Base-by-base conservation (phyloP, 1,284 basidiomycete genomes). In the Ceratobasidium sp. region DNA sequence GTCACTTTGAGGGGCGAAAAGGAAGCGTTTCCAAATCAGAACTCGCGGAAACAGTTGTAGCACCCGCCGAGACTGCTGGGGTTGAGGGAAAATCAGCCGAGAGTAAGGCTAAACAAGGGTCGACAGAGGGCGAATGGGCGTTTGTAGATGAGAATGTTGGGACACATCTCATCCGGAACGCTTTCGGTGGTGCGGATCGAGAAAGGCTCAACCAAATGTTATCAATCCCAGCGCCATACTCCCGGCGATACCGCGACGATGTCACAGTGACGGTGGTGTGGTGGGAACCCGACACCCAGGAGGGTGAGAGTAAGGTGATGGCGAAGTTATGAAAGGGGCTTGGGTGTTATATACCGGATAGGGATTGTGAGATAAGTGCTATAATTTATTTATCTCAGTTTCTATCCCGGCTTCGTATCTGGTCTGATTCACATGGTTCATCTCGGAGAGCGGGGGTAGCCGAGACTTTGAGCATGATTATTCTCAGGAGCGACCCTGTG, bases 121-220 rank as follows among this genome's bases (percentile, higher is more conserved):
- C 82, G 83, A 15, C 79, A 87, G 59, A 90, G 89, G 84, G 83
- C 10, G 86, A 87, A 23, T 97, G 95, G 94, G 89, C 91, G 15
- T 98, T 96, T 83, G 90, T 90, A 79, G 97, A 99, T 83, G 91
- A 91, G 46, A 96, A 98, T 83, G 86, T 96, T 74, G 91, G 94
- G 73, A 93, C 96, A 20, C 98, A 99, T 85, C 87, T 99, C 50
- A 96, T 99, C 79, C 89, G 97, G 80, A 99, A 99, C 83, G 95
- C 96, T 15, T 91, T 99, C 78, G 97, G 95, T 40, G 96, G 97
- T 23, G 96, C 91, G 0, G 91, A 98, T 83, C 88, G 90, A 78
- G 86, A 86, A 78, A 85, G 87, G 73, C 87, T 98, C 76, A 89
- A 91, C 28, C 90, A 90, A 83, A 82, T 94, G 80, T 86, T 99